Base-by-base conservation (phyloP, 495 filamentous ascomycete genomes). In the Chaetomium fimeti region DNA sequence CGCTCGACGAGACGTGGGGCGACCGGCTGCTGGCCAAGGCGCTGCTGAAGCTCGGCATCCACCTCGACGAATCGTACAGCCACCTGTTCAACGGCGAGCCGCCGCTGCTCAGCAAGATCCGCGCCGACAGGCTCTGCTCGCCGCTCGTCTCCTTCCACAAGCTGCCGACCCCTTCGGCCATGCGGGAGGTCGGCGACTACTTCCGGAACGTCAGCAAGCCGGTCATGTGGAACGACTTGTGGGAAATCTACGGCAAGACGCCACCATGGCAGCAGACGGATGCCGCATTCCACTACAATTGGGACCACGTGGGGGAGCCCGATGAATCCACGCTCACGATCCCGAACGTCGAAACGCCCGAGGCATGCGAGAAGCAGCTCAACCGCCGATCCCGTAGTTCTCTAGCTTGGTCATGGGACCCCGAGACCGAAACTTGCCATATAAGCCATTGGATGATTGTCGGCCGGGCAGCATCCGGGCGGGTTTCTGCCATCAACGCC, bases 21-120 rank as follows among this genome's bases (percentile, higher is more conserved):
- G 80, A 82, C 58, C 74, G 75, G 22, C 60, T 81, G 7, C 69
- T 82, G 4, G 76, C 79, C 25, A 75, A 68, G 2, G 77, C 76
- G 15, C 60, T 79, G 54, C 73, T 78, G 66, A 73, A 74, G 57
- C 58, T 72, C 9, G 80, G 73, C 0, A 65, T 81, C 18, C 77
- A 80, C 64, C 62, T 81, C 4, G 74, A 81, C 40, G 80, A 82
- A 65, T 64, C 65, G 1, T 80, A 80, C 60, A 70, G 70, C 56
- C 76, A 73, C 18, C 63, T 78, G n/a, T 82, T 82, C 66, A 80
- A 76, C 40, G 80, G 80, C 29, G 80, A 82, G 62, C 61, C 72
- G 8, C 80, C 80, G 0, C 66, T 69, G 65, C 66, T 72, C 48
- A 77, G 75, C 62, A 75, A 74, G 54, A 76, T 82, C 53, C 71